Conservation (phyloP, 2,329 filamentous ascomycete species). For the Annulohypoxylon truncatum region DNA sequence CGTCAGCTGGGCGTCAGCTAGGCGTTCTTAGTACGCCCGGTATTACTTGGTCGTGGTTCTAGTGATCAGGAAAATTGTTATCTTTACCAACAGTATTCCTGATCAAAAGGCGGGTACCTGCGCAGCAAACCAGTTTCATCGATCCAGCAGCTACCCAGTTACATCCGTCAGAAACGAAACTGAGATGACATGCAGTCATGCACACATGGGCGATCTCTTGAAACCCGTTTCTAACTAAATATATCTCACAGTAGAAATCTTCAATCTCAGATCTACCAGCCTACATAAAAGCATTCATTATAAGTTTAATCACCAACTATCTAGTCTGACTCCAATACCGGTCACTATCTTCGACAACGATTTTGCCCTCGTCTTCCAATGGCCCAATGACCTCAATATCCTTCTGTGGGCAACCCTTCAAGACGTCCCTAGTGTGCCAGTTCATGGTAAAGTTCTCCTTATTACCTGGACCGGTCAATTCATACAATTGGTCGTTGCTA, state of each 20-base stretch:
- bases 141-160: conserved; percentile 12
- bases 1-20: conserved; percentile 4
- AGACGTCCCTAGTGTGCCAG: conserved; percentile 60
- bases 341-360: conserved; percentile 58
- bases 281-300: not conserved
- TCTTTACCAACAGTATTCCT: not conserved
- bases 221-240: not conserved
- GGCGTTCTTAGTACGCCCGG: not conserved
- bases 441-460: conserved; percentile 64
- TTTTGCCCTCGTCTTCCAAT: conserved; percentile 56
- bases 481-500: conserved; percentile 58
- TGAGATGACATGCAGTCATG: conserved; percentile 7
- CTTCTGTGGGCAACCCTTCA: conserved; percentile 59
- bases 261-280: not conserved
- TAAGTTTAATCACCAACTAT: conserved; percentile 1
- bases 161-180: conserved; percentile 9
- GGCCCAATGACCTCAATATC: conserved; percentile 62
- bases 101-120: not conserved
- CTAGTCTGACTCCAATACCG: conserved; percentile 57
- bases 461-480: conserved; percentile 60
- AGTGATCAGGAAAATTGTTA: not conserved
- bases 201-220: not conserved
- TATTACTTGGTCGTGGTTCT: not conserved
- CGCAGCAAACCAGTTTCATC: conserved; percentile 28
- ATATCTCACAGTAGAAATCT: not conserved